These are phyloP conservation scores for Aspergillus sp. DNA, from an alignment of 2,329 filamentous ascomycete species.

Conservation along the genomic window DNA sequence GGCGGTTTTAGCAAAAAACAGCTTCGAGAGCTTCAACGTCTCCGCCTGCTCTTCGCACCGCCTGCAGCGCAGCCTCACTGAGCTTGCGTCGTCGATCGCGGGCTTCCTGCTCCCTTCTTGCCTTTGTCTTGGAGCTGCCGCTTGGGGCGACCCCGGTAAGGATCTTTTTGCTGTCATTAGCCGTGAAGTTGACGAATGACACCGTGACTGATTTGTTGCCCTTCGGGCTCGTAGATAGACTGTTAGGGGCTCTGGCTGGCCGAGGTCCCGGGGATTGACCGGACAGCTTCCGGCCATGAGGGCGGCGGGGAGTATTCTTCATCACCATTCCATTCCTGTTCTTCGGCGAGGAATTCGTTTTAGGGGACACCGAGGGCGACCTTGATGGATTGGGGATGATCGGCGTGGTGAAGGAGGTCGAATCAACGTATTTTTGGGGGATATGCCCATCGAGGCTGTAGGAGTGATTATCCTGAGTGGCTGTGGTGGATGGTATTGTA, in stretches of 20 bases:
- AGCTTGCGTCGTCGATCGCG: constrained; percentile 65
- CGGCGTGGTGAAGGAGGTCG: constrained; percentile 31
- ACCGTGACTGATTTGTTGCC: constrained; percentile 47
- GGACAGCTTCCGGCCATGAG: constrained; percentile 42
- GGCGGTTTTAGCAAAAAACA: constrained; percentile 32
- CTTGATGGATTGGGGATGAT: constrained; percentile 29
- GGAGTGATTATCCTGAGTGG: constrained; percentile 15
- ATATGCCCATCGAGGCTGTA: constrained; percentile 20
- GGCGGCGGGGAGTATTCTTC: constrained; percentile 36
- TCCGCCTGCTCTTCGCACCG: constrained; percentile 46
- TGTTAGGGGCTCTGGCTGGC: constrained; percentile 28
- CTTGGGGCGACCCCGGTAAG: constrained; percentile 89
- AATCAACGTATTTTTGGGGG: constrained; percentile 26
- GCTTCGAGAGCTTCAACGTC: constrained; percentile 46
- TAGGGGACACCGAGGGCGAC: constrained; percentile 41
- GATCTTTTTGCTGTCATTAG: constrained; percentile 72
- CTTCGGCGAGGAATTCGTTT: constrained; percentile 31
- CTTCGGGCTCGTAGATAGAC: constrained; percentile 30
- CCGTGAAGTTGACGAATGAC: constrained; percentile 88
- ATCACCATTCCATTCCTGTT: constrained; percentile 26
- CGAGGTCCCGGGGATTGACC: constrained; percentile 35
- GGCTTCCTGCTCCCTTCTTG: constrained; percentile 84
- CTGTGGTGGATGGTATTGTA: constrained; percentile 21
- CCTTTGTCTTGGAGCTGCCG: constrained; percentile 91
- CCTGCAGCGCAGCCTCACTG: constrained; percentile 43